Evolutionary conservation across 163 green algal species (phyloP).

Genomic region (Trebouxia gelatinosa): DNA sequence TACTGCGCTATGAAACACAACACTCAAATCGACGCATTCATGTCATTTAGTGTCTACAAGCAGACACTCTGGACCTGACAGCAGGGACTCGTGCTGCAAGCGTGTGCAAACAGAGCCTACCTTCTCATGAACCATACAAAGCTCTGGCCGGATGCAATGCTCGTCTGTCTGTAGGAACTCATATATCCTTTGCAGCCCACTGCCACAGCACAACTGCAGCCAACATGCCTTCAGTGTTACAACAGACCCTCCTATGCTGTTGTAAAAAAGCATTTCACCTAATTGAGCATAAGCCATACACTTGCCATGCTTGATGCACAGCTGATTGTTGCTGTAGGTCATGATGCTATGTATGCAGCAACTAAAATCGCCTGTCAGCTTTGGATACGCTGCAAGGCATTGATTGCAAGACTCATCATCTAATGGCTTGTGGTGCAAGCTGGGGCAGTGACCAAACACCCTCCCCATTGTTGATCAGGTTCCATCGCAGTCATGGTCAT

Average conservation of each 20-base stretch:
- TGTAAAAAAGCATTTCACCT: no score
- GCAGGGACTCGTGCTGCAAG: not conserved
- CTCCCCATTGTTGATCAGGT: not conserved
- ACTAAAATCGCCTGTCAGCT: no score
- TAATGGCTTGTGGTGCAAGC: no score
- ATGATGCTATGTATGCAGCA: no score
- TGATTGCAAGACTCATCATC: no score
- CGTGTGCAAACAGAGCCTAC: not conserved
- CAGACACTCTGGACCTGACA: no score
- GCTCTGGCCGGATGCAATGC: constrained; percentile 28
- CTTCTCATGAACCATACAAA: constrained; percentile 5
- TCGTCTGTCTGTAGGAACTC: constrained; percentile 82
- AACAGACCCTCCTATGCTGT: no score
- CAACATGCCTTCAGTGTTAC: not conserved
- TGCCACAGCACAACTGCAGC: constrained; percentile 80
- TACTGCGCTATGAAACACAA: not conserved
- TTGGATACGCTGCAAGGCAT: no score
- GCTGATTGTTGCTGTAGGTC: no score
- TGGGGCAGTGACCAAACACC: no score
- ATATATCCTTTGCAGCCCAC: constrained; percentile 89
- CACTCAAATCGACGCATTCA: not conserved
- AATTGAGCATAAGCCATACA: no score
- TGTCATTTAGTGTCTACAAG: not conserved
- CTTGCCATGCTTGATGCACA: no score
- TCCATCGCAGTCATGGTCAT: not conserved